Evolutionary conservation across 2,329 filamentous ascomycete species (phyloP).

Genomic region (Geosmithia morbida): DNA sequence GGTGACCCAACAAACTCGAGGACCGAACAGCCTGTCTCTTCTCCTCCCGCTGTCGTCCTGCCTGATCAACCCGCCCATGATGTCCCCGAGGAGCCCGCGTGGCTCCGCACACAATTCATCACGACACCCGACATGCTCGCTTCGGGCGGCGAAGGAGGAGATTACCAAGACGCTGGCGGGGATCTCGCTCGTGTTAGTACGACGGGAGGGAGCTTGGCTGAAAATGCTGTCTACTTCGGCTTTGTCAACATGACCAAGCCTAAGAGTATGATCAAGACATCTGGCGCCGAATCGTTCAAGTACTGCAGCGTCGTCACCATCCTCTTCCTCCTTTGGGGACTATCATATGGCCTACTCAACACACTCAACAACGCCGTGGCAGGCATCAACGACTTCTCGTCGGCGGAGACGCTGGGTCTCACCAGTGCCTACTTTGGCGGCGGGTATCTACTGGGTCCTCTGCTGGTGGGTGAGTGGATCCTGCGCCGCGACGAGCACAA

Average conservation of each 20-base stretch:
- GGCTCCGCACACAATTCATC: slow-evolving; percentile 16
- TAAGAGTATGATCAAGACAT: slow-evolving; percentile 56
- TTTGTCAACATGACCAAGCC: slow-evolving; percentile 58
- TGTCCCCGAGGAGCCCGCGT: slow-evolving; percentile 17
- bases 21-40: background rate
- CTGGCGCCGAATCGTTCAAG: slow-evolving; percentile 49
- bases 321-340: slow-evolving; percentile 79
- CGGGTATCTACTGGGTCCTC: slow-evolving; percentile 54
- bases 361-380: slow-evolving; percentile 63
- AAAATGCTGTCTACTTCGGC: slow-evolving; percentile 51
- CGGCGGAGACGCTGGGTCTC: slow-evolving; percentile 49
- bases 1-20: slow-evolving; percentile 16
- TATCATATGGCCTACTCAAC: slow-evolving; percentile 78
- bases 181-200: background rate
- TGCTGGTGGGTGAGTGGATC: slow-evolving; percentile 56
- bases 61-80: slow-evolving; percentile 15
- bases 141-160: background rate
- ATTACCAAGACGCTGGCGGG: background rate
- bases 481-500: slow-evolving; percentile 52
- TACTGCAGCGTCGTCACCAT: slow-evolving; percentile 64
- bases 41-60: background rate
- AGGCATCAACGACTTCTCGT: slow-evolving; percentile 42
- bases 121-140: slow-evolving; percentile 22
- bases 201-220: slow-evolving; percentile 5
- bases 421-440: slow-evolving; percentile 58